Evolutionary conservation across 345 rosid species (phyloP).

Genomic region (Eucalyptus brandiana): DNA sequence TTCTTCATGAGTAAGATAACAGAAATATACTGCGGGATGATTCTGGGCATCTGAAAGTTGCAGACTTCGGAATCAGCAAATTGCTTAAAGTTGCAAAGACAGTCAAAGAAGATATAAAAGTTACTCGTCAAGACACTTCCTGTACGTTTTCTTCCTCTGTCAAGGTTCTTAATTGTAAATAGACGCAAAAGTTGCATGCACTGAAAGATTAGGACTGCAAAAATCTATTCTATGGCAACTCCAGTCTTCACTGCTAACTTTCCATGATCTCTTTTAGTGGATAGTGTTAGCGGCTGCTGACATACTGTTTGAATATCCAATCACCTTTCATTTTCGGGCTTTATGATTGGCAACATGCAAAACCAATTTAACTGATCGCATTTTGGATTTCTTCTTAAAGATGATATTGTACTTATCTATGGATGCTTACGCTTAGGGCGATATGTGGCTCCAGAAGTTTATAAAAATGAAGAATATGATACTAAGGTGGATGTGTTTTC

Average conservation of each 20-base stretch:
- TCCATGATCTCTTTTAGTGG: neutral
- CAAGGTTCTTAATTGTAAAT: neutral
- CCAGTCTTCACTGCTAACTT: neutral
- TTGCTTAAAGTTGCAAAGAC: constrained; percentile 44
- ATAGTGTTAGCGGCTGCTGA: neutral
- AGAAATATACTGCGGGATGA: constrained; percentile 70
- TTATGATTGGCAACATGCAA: neutral
- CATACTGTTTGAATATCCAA: neutral
- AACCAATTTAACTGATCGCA: neutral
- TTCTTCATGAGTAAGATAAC: constrained; percentile 42
- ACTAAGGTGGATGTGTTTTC: constrained; percentile 81
- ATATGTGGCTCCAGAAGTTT: constrained; percentile 81
- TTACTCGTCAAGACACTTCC: constrained; percentile 42
- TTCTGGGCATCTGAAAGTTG: constrained; percentile 69
- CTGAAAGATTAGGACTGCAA: neutral
- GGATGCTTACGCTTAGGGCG: constrained; percentile 29
- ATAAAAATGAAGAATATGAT: constrained; percentile 65
- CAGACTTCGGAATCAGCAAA: constrained; percentile 66
- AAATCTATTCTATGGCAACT: neutral
- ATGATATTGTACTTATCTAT: neutral
- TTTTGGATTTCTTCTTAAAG: neutral
- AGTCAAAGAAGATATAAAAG: constrained; percentile 44
- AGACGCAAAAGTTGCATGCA: neutral
- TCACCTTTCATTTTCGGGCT: neutral
- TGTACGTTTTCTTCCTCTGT: constrained; percentile 24